A percentile compares a stretch with the other conserved stretches of the same genome.
These are phyloP conservation scores for Zelonia costaricensis DNA, from an alignment of 208 protist genomes.

Conservation along the genomic window DNA sequence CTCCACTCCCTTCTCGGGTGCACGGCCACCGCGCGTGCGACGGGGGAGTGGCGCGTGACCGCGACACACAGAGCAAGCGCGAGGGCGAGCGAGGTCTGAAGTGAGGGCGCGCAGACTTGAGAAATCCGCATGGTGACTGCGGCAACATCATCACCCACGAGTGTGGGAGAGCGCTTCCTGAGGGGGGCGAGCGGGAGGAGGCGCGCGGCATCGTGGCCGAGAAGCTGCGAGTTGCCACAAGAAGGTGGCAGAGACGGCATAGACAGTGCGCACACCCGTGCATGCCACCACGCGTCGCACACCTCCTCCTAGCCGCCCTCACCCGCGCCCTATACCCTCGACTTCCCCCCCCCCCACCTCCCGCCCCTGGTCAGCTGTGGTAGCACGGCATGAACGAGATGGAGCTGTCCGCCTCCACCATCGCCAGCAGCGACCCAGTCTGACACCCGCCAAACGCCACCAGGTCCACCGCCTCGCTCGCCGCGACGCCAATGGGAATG, in stretches of 20 bases:
- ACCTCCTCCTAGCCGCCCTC: no score
- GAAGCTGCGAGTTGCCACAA: not conserved
- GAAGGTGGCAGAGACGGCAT: not conserved
- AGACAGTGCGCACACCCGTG: no score
- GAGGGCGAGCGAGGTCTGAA: no score
- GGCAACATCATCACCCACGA: not conserved
- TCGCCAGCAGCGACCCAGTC: slow-evolving; percentile 67
- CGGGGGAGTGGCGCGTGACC: no score
- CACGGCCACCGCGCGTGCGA: no score
- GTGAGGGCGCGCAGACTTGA: no score
- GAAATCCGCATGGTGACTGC: no score
- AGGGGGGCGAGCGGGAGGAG: not conserved
- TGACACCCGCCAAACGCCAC: slow-evolving; percentile 49
- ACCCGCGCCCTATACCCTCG: no score
- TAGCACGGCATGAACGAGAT: slow-evolving; percentile 72
- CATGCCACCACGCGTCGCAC: no score
- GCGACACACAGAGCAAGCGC: no score
- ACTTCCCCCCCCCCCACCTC: not conserved
- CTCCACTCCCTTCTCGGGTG: no score
- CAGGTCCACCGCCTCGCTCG: slow-evolving; percentile 46
- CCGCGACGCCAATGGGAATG: slow-evolving; percentile 66
- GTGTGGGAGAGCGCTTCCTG: not conserved
- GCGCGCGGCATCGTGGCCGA: not conserved
- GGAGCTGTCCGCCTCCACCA: slow-evolving; percentile 57
- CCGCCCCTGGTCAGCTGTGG: slow-evolving; percentile 31